Percentiles rank a stretch among this genome's conserved stretches.
Conservation (phyloP, 352 stramenopile species). For the Aphanomyces stellatus region DNA sequence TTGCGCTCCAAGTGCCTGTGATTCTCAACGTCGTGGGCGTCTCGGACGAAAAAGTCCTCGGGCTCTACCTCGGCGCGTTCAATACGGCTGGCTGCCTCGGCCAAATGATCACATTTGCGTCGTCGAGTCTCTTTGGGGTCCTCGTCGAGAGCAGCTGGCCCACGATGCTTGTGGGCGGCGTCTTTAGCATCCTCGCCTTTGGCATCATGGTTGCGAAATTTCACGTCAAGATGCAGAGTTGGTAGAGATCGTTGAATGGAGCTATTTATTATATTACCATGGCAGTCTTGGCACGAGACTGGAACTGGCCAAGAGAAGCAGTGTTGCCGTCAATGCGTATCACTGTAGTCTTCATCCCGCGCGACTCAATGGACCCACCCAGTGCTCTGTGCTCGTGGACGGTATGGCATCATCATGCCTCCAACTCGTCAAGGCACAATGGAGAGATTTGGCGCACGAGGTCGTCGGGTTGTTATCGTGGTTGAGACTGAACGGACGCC, state of each 20-base stretch:
- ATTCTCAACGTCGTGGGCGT: neutral
- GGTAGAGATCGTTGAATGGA: neutral
- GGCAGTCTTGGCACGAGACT: too few species aligned
- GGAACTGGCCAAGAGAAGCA: too few species aligned
- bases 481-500: too few species aligned
- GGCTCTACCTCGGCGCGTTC: conserved; percentile 63
- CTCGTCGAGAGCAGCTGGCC: conserved; percentile 41
- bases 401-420: too few species aligned
- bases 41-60: conserved; percentile 34
- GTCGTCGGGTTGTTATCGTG: too few species aligned
- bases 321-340: too few species aligned
- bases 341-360: too few species aligned
- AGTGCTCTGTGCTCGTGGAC: too few species aligned
- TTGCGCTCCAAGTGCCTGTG: conserved; percentile 1
- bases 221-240: conserved; percentile 6
- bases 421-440: too few species aligned
- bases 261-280: too few species aligned
- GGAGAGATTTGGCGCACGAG: too few species aligned
- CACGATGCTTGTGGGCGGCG: conserved; percentile 51
- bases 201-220: conserved; percentile 29
- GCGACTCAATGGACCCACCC: too few species aligned
- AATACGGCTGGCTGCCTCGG: conserved; percentile 67
- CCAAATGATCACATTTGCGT: conserved; percentile 59
- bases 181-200: conserved; percentile 44
- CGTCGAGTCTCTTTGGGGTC: conserved; percentile 45